These are phyloP conservation scores for Phytophthora cajani DNA, from an alignment of 352 stramenopile species.

Conservation along the genomic window DNA sequence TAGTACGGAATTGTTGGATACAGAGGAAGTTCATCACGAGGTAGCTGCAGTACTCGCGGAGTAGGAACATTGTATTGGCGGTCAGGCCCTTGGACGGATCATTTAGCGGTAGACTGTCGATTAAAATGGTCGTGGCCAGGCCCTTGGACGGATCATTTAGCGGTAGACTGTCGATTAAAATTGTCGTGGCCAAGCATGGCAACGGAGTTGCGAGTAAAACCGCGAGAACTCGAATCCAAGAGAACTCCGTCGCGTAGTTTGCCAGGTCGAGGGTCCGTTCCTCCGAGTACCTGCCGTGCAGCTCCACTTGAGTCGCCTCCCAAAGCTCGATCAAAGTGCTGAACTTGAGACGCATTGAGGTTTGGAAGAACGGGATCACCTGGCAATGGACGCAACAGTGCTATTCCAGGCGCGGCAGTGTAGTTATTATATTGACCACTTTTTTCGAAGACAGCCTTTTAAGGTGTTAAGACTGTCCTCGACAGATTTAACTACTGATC, in stretches of 20 bases:
- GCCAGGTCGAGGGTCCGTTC: neutral
- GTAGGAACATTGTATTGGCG: conserved; percentile 9
- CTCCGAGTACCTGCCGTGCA: neutral
- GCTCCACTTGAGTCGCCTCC: neutral
- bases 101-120: conserved; percentile 7
- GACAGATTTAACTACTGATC: too few relatives aligned
- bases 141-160: conserved; percentile 6
- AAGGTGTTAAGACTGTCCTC: too few relatives aligned
- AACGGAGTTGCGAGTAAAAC: conserved; percentile 4
- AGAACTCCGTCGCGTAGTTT: neutral
- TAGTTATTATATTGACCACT: too few relatives aligned
- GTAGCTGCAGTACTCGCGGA: neutral
- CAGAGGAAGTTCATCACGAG: neutral
- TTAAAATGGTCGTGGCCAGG: neutral
- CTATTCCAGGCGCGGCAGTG: too few relatives aligned
- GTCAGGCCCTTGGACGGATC: neutral
- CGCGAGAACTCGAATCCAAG: neutral
- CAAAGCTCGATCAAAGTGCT: neutral
- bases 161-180: neutral
- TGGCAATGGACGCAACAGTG: too few relatives aligned
- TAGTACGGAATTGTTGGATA: conserved; percentile 4
- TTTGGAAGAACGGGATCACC: too few relatives aligned
- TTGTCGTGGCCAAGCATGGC: conserved; percentile 3
- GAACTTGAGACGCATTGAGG: too few relatives aligned
- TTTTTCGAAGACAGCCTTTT: too few relatives aligned